Evolutionary conservation across 352 stramenopile species (phyloP), one percentile per base, ranked within the genome.

Genomic region (Phytophthora palmivora): DNA sequence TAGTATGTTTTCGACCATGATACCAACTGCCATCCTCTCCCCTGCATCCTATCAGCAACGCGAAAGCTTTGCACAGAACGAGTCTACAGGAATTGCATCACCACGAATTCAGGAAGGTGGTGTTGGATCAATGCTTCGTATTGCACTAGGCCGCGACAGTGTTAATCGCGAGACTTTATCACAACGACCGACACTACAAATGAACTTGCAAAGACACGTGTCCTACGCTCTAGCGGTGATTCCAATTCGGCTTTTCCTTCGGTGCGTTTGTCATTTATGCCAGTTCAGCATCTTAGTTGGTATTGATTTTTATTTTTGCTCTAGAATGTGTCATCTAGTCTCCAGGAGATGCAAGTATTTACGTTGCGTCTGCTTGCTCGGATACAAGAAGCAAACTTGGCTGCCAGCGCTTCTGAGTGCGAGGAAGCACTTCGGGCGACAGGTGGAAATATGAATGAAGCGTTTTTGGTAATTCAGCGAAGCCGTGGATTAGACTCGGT

Each of bases 21-120:
- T 84, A 0, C 71, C 78, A 36, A 43, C 63, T 10, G 59, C 64
- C 0, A 56, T 93, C 1, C 54, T 96, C 8, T 96, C 88, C 12
- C 88, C 88, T 16, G 88, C 88, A 6, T 95, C 86, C 1, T 92
- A 90, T 26, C 88, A 96, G 37, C 88, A 96, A 58, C 74, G 84
- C 19, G 82, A 94, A 41, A 95, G 79, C 48, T 80, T 82, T 33
- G 59, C 67, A 44, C 61, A 41, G 41, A 77, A 84, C 16, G 64
- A 72, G 24, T 18, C 55, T 2, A 30, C 59, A 38, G 34, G 30
- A 12, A 18, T 63, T 22, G 26, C 56, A 32, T 65, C 59, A 21
- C 59, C 64, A 44, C 53, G 56, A 32, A 14, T 38, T 1, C 79
- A 79, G 19, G 83, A 93, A 60, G 59, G 64, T 1, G 61, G 69